Evolutionary conservation across 768 basidiomycete species (phyloP).

Genomic region (Fomitopsis serialis): DNA sequence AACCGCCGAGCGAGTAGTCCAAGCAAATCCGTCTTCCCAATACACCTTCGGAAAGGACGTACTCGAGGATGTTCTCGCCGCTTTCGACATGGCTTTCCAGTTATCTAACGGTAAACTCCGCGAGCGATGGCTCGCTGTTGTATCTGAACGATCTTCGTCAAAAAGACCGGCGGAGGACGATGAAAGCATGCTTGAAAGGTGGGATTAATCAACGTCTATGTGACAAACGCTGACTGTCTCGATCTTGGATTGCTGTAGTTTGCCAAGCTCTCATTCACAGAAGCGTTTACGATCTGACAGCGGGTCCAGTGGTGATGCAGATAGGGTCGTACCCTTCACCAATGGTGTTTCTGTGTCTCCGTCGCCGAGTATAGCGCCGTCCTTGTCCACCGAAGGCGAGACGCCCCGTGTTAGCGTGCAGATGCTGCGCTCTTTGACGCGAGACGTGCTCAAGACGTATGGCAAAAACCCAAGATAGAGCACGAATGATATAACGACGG

Average conservation of each 20-base stretch:
- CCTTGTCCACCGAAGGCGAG: constrained; percentile 31
- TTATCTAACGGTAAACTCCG: constrained; percentile 9
- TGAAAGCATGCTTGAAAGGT: constrained; percentile 13
- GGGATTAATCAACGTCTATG: neutral
- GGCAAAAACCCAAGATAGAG: neutral
- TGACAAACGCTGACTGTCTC: neutral
- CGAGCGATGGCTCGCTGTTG: constrained; percentile 7
- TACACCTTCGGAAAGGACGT: constrained; percentile 5
- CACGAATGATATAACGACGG: neutral
- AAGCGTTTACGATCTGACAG: constrained; percentile 26
- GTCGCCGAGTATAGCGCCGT: constrained; percentile 34
- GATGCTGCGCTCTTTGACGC: constrained; percentile 59
- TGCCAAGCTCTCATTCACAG: constrained; percentile 6
- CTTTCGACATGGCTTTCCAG: constrained; percentile 10
- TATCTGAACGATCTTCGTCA: constrained; percentile 8
- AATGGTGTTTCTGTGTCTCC: constrained; percentile 28
- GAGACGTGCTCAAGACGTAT: constrained; percentile 38
- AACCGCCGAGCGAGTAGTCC: constrained; percentile 11
- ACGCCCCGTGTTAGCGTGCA: constrained; percentile 48
- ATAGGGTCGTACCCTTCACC: constrained; percentile 9
- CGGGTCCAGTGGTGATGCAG: constrained; percentile 29
- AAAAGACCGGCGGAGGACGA: constrained; percentile 18
- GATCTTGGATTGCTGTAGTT: neutral
- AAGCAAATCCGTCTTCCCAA: neutral
- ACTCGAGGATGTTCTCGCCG: constrained; percentile 6